Base-by-base conservation (phyloP, 2,329 filamentous ascomycete species). In the Alternaria ethzedia region DNA sequence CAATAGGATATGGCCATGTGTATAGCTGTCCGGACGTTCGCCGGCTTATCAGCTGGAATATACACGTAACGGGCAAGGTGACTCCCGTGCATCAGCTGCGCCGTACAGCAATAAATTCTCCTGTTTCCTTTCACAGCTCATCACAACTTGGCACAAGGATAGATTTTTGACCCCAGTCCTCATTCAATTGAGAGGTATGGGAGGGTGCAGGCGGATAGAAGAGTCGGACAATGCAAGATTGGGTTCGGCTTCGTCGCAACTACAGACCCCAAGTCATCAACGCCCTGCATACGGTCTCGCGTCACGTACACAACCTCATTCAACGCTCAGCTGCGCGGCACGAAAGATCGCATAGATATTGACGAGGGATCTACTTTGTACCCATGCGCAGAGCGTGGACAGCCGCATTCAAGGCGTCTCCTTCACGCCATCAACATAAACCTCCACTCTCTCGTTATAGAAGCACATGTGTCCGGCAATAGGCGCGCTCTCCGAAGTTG, bases 381-480 rank as follows among this genome's bases (percentile, higher is more conserved):
- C 10, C 3, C 13, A 17, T 30, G 3, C 1, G 12, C 17, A n/a
- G 28, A 20, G 1, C 6, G 6, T 32, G 12, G 12, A 32, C 17
- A 41, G 13, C 30, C 32, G 20, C 20, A 8, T 17, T 26, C 43
- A 66, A 25, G 45, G 49, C 58, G 75, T 52, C 63, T 81, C 75
- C 57, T 80, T 79, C n/a, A 79, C 72, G 1, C 88, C 88, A 64
- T 88, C 86, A 6, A 90, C 67, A 59, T 82, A 80, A n/a, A 91
- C 83, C 63, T 90, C 87, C 2, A 91, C 87, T 77, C 88, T 89
- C 74, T 91, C 89, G 65, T 91, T 90, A 66, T 90, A 91, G 63
- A 91, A 91, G 70, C 88, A 90, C 56, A 89, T 50, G 50, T 83
- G 73, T 2, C 88, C 88, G 2, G 85, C 85, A 63, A 91, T 81